Percentiles rank a stretch among this genome's conserved stretches.
phyloP scores from a whole-genome alignment of 192 early-diverging fungal species.

The Podila minutissima region DNA sequence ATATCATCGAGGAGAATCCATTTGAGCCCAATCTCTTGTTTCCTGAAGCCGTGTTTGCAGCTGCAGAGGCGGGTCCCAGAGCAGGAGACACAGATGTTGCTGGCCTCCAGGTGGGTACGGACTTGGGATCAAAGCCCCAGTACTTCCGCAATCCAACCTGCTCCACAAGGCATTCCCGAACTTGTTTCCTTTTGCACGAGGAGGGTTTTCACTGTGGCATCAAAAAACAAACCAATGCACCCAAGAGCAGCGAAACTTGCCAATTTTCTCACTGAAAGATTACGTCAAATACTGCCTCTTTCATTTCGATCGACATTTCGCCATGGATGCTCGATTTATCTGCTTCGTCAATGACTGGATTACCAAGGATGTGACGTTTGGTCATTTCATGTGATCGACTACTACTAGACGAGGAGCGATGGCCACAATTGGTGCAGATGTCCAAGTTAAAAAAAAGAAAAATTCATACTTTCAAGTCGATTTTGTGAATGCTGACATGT shows the following conservation, averaged over 20 bases:
- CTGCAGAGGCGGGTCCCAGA: not conserved
- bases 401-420: not conserved
- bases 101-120: not conserved
- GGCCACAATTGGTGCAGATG: not conserved
- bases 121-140: not conserved
- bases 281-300: slow-evolving; percentile 8
- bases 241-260: not conserved
- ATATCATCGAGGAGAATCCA: no score
- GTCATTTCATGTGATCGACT: not conserved
- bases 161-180: slow-evolving; percentile 5
- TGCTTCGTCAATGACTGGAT: slow-evolving; percentile 1
- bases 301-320: slow-evolving; percentile 9
- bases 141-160: not conserved
- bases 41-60: not conserved
- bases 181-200: slow-evolving; percentile 4
- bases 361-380: not conserved
- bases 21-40: not conserved
- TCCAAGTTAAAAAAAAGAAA: not conserved
- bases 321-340: slow-evolving; percentile 6
- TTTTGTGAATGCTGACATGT: not conserved
- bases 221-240: not conserved
- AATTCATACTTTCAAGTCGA: no score
- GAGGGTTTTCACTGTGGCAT: slow-evolving; percentile 1
- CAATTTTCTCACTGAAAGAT: not conserved
- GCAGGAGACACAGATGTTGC: not conserved